A percentile compares a stretch with the other conserved stretches of the same genome.
These are phyloP conservation scores for Phyllosticta citriasiana DNA, from an alignment of 2,329 filamentous ascomycete species.

Conservation along the genomic window DNA sequence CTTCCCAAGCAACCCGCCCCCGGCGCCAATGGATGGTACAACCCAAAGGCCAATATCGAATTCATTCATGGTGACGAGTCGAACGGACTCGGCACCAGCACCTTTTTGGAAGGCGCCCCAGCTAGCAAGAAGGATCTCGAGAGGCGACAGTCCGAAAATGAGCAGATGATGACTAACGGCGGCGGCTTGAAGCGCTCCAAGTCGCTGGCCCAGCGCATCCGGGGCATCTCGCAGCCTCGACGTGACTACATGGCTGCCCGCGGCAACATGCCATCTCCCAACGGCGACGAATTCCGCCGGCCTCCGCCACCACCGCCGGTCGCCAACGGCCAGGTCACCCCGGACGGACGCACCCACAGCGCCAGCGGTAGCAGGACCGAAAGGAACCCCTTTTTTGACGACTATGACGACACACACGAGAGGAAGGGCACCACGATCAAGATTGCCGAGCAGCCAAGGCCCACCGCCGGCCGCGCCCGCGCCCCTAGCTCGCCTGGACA, in stretches of 20 bases:
- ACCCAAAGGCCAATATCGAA: slow-evolving; percentile 41
- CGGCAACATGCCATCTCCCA: slow-evolving; percentile 37
- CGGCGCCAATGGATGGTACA: slow-evolving; percentile 29
- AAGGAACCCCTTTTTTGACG: slow-evolving; percentile 72
- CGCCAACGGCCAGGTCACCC: background rate
- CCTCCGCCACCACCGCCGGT: slow-evolving; percentile 11
- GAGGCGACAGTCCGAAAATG: slow-evolving; percentile 60
- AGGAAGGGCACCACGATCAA: slow-evolving; percentile 52
- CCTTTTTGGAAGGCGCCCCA: slow-evolving; percentile 88
- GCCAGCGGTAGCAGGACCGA: slow-evolving; percentile 37
- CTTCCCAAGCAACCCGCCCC: slow-evolving; percentile 20
- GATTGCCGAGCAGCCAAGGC: slow-evolving; percentile 31
- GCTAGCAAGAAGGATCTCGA: slow-evolving; percentile 72
- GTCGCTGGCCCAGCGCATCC: slow-evolving; percentile 84
- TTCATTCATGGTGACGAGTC: slow-evolving; percentile 77
- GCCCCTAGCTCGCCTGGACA: slow-evolving; percentile 19
- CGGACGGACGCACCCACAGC: slow-evolving; percentile 19
- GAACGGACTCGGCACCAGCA: slow-evolving; percentile 81
- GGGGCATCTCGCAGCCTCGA: slow-evolving; percentile 66
- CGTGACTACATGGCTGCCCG: slow-evolving; percentile 41
- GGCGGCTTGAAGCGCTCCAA: slow-evolving; percentile 73
- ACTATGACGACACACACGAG: slow-evolving; percentile 61
- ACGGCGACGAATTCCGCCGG: slow-evolving; percentile 37
- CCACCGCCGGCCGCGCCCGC: slow-evolving; percentile 9
- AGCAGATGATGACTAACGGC: slow-evolving; percentile 35